Base-by-base conservation (phyloP, 1,284 basidiomycete genomes). In the Cryptococcus sp. region DNA sequence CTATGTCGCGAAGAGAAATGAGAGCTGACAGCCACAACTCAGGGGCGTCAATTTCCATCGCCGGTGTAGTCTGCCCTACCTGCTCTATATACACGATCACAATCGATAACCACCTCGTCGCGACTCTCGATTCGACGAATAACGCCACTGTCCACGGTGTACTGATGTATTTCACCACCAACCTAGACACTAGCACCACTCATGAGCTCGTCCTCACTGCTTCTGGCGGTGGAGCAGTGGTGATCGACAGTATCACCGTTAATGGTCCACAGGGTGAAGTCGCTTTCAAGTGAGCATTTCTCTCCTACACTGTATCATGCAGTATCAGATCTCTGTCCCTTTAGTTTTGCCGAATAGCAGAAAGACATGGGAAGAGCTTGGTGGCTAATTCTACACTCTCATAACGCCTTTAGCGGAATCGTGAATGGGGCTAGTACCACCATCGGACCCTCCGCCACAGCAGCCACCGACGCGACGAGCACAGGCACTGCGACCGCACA, bases 31-130 rank as follows among this genome's bases (percentile, higher is more conserved):
- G 15, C 13, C 13, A 5, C 26, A n/a, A 17, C 19, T 20, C 26
- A 72, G 70, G 69, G 15, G 59, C 66, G 5, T 61, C 68, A 6
- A 65, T 73, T 1, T 44, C 54, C 10, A 23, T 70, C 1, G 54
- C 41, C 15, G 70, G 70, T 3, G 60, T 69, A 1, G 52, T 54
- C 29, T 57, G 49, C 22, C 50, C 58, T 4, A 46, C 57, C n/a
- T 59, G 49, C 20, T 51, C 55, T 3, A 43, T 55, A 11, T 59
- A 43, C 52, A 60, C 61, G 16, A 40, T 64, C 13, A 55, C 46
- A 16, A 39, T 65, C 51, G 56, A 62, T 47, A 29, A 58, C 40
- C 38, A 58, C 59, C 46, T 57, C 25, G 34, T 58, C 25, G 55
- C 70, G 47, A 58, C 64, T 41, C 43, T 68, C 41, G 40, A 60